A percentile compares a stretch with the other conserved stretches of the same genome.
Conservation (phyloP, 768 basidiomycete species). For the Lyophyllum shimeji region DNA sequence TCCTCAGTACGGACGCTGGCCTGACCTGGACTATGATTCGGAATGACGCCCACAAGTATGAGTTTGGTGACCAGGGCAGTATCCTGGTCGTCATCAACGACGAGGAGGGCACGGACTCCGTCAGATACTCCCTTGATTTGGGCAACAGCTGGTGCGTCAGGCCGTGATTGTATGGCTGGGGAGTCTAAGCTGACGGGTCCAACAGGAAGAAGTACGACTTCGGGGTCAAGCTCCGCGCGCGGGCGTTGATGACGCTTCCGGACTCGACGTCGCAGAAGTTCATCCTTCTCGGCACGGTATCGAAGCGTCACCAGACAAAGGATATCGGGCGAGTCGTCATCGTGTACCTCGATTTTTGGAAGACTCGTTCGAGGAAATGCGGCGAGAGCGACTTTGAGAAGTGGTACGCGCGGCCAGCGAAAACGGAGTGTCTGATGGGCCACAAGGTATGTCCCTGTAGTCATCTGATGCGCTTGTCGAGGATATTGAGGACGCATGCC, state of each 20-base stretch:
- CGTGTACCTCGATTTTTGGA: conserved; percentile 82
- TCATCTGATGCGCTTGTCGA: not conserved
- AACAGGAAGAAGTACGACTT: conserved; percentile 70
- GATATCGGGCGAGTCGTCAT: conserved; percentile 62
- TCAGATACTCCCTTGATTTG: conserved; percentile 81
- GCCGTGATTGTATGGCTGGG: conserved; percentile 1
- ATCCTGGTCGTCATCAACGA: conserved; percentile 83
- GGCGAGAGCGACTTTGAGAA: conserved; percentile 69
- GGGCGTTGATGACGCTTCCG: conserved; percentile 82
- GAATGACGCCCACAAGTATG: conserved; percentile 84
- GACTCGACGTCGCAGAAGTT: conserved; percentile 98
- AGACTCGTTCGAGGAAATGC: conserved; percentile 70
- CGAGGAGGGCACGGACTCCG: conserved; percentile 66
- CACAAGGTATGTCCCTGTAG: conserved; percentile 63
- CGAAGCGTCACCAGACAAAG: conserved; percentile 54
- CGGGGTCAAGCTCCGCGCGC: conserved; percentile 68
- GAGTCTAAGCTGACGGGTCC: not conserved
- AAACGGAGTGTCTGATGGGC: conserved; percentile 87
- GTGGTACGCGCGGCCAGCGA: conserved; percentile 78
- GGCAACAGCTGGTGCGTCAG: conserved; percentile 74
- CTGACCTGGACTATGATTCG: conserved; percentile 80
- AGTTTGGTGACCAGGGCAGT: conserved; percentile 90
- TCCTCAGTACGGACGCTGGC: conserved; percentile 89
- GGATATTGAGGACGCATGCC: not conserved
- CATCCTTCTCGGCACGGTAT: conserved; percentile 78